These are phyloP conservation scores for Actinomortierella wolfii DNA, from an alignment of 371 early-diverging fungal genomes.

Conservation along the genomic window DNA sequence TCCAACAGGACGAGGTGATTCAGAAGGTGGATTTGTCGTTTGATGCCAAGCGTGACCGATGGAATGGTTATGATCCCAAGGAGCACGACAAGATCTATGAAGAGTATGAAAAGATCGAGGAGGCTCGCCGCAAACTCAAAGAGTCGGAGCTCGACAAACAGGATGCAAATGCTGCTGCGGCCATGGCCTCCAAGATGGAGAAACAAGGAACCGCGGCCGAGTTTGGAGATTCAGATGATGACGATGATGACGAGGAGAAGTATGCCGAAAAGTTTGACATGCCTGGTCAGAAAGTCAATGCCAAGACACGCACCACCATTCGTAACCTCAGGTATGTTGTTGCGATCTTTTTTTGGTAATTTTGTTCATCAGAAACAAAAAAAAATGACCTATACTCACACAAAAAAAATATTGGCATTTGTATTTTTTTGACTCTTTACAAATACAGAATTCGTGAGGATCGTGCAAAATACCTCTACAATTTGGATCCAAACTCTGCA, in stretches of 20 bases:
- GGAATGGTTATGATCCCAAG: slow-evolving; percentile 95
- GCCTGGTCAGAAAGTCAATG: slow-evolving; percentile 90
- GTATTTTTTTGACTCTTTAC: background rate
- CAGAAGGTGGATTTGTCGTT: slow-evolving; percentile 80
- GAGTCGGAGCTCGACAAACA: slow-evolving; percentile 78
- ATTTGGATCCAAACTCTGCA: slow-evolving; percentile 93
- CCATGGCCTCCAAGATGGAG: slow-evolving; percentile 42
- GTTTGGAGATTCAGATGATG: slow-evolving; percentile 60
- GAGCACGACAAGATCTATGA: slow-evolving; percentile 80
- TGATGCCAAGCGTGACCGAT: slow-evolving; percentile 96
- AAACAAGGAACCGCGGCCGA: slow-evolving; percentile 27
- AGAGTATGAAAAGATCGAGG: slow-evolving; percentile 93
- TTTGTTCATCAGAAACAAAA: background rate
- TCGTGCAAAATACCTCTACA: slow-evolving; percentile 96
- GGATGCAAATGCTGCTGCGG: slow-evolving; percentile 58
- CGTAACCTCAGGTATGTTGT: slow-evolving; percentile 82
- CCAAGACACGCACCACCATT: slow-evolving; percentile 92
- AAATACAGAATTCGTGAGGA: slow-evolving; percentile 99
- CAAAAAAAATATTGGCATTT: background rate
- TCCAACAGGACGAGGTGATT: slow-evolving; percentile 87
- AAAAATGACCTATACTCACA: too few relatives aligned
- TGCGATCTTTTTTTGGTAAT: background rate
- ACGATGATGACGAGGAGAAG: slow-evolving; percentile 87
- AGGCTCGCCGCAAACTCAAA: slow-evolving; percentile 81
- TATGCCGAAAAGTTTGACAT: slow-evolving; percentile 90